Evolutionary conservation across 371 early-diverging fungal genomes (phyloP).

Genomic region (Mucor ambiguus): DNA sequence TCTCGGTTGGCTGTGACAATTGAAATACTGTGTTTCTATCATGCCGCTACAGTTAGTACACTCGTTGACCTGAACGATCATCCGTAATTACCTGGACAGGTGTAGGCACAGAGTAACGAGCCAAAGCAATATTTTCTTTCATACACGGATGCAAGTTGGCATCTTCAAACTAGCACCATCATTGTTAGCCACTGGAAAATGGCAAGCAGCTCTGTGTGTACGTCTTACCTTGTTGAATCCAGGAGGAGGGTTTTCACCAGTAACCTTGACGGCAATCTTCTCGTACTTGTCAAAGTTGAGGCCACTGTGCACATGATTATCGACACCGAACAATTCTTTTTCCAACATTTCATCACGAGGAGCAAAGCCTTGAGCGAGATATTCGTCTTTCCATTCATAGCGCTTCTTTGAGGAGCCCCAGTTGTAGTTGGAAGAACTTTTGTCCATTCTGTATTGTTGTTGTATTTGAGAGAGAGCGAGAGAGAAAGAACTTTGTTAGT

Average conservation of each 20-base stretch:
- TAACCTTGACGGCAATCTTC: conserved; percentile 52
- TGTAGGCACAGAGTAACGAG: conserved; percentile 66
- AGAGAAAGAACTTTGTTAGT: neutral
- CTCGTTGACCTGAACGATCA: neutral
- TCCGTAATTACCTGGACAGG: conserved; percentile 60
- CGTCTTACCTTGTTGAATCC: conserved; percentile 40
- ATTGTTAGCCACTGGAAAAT: neutral
- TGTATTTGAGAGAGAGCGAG: neutral
- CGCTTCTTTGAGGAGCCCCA: conserved; percentile 46
- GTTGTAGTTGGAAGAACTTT: conserved; percentile 26
- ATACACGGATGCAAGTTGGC: conserved; percentile 52
- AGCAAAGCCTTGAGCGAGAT: conserved; percentile 30
- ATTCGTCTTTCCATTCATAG: conserved; percentile 51
- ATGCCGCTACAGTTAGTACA: neutral
- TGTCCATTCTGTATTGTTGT: neutral
- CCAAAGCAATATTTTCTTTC: conserved; percentile 58
- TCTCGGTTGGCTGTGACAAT: conserved; percentile 66
- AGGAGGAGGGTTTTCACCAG: conserved; percentile 49
- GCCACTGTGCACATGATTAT: conserved; percentile 40
- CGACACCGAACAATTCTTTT: conserved; percentile 57
- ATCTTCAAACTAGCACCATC: conserved; percentile 45
- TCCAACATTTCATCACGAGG: conserved; percentile 50
- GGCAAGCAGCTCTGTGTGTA: neutral
- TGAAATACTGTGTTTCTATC: conserved; percentile 63
- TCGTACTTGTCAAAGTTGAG: conserved; percentile 64